Conservation (phyloP, 345 rosid genomes). For the Ceriops decandra region DNA sequence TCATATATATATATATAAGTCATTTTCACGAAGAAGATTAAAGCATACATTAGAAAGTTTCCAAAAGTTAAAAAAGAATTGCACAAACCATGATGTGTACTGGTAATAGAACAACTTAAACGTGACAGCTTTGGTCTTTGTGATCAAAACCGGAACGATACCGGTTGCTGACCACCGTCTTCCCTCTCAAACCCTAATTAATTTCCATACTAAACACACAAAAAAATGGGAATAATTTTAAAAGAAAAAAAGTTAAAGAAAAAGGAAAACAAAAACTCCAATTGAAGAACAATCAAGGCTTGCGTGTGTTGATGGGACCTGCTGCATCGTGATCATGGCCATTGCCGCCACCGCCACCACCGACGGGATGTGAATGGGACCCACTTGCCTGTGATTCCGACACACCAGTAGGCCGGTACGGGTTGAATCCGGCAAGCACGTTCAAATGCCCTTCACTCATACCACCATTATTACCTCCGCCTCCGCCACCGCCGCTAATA, state of each 20-base stretch:
- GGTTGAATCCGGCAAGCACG: conserved; percentile 65
- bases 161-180: conserved; percentile 24
- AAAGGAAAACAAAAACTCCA: conserved; percentile 44
- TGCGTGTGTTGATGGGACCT: conserved; percentile 53
- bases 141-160: conserved; percentile 24
- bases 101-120: not conserved
- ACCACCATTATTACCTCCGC: conserved; percentile 11
- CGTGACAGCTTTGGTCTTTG: not conserved
- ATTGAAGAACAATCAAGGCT: conserved; percentile 50
- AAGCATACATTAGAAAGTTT: not conserved
- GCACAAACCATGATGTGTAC: conserved; percentile 31
- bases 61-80: not conserved
- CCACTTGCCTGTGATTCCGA: conserved; percentile 76
- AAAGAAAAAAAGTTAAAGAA: not conserved
- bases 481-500: conserved; percentile 27
- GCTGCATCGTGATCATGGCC: conserved; percentile 57
- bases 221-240: conserved; percentile 18
- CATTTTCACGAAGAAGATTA: conserved; percentile 15
- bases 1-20: not conserved
- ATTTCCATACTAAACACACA: conserved; percentile 47
- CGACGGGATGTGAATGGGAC: conserved; percentile 52
- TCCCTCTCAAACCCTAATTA: conserved; percentile 34
- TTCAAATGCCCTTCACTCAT: conserved; percentile 55
- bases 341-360: conserved; percentile 52
- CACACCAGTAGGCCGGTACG: conserved; percentile 40